Evolutionary conservation across 1,284 basidiomycete genomes (phyloP).

Genomic region (Phlebopus sp.): DNA sequence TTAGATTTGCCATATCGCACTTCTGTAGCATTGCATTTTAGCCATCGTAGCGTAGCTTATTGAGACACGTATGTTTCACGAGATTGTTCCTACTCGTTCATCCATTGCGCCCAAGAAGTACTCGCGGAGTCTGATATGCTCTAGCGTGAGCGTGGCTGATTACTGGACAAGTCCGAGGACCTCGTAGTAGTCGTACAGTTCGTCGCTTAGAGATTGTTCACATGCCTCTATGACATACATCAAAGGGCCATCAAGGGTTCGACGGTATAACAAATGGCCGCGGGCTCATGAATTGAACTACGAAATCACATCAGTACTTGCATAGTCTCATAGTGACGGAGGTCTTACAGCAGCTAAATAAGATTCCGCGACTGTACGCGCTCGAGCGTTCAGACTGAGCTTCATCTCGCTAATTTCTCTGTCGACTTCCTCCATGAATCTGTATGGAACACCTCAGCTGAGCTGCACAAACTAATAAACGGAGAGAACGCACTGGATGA

Average conservation of each 20-base stretch:
- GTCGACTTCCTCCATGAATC: conserved; percentile 98
- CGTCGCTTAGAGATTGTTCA: conserved; percentile 3
- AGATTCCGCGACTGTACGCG: conserved; percentile 95
- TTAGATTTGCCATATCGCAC: conserved; percentile 23
- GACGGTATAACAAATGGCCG: conserved; percentile 12
- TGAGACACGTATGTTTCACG: background rate
- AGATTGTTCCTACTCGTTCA: too few relatives aligned
- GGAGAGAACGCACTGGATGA: conserved; percentile 75
- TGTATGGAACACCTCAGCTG: conserved; percentile 27
- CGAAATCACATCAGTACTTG: conserved; percentile 7
- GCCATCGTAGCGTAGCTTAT: conserved; percentile 3
- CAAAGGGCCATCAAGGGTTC: conserved; percentile 6
- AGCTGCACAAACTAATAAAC: background rate
- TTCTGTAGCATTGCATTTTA: conserved; percentile 16
- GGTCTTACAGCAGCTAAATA: conserved; percentile 70
- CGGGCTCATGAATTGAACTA: conserved; percentile 24
- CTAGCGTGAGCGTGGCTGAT: too few relatives aligned
- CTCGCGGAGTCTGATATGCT: too few relatives aligned
- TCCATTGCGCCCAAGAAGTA: too few relatives aligned
- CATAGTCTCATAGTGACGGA: background rate
- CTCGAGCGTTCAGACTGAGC: conserved; percentile 89
- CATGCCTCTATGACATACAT: conserved; percentile 17
- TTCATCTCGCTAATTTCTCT: conserved; percentile 92
- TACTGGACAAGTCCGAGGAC: background rate
- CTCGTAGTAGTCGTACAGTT: conserved; percentile 17